These are phyloP conservation scores for Hypoxylon rubiginosum DNA, from an alignment of 2,329 filamentous ascomycete genomes.

Conservation along the genomic window DNA sequence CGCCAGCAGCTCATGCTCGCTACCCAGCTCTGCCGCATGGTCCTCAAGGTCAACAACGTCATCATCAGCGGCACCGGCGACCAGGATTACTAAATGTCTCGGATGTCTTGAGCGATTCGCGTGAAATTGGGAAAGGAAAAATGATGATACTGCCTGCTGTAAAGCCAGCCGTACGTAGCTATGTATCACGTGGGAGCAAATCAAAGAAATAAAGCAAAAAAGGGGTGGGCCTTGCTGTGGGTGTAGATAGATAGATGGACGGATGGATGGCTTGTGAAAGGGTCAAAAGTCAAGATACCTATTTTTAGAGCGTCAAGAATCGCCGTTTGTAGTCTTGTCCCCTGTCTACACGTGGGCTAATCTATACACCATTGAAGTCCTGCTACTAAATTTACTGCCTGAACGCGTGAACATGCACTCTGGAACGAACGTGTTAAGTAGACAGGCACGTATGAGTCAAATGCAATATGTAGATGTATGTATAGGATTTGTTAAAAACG, in stretches of 20 bases:
- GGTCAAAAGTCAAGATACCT: constrained; percentile 28
- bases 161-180: too few species aligned
- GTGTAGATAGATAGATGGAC: constrained; percentile 20
- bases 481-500: constrained; percentile 11
- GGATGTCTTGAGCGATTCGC: not conserved
- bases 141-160: too few species aligned
- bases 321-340: not conserved
- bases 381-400: not conserved
- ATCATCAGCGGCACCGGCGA: constrained; percentile 91
- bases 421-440: not conserved
- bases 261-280: not conserved
- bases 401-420: not conserved
- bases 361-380: not conserved
- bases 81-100: constrained; percentile 77
- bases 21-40: constrained; percentile 98
- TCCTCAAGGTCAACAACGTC: constrained; percentile 96
- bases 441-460: too few species aligned
- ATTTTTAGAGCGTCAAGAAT: constrained; percentile 15
- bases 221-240: not conserved
- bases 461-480: not conserved
- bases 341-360: not conserved
- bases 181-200: not conserved
- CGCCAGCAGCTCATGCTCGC: constrained; percentile 96
- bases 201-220: not conserved
- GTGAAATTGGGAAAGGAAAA: too few species aligned